Evolutionary conservation across 768 basidiomycete species (phyloP).

Genomic region (Hortiboletus campestris): DNA sequence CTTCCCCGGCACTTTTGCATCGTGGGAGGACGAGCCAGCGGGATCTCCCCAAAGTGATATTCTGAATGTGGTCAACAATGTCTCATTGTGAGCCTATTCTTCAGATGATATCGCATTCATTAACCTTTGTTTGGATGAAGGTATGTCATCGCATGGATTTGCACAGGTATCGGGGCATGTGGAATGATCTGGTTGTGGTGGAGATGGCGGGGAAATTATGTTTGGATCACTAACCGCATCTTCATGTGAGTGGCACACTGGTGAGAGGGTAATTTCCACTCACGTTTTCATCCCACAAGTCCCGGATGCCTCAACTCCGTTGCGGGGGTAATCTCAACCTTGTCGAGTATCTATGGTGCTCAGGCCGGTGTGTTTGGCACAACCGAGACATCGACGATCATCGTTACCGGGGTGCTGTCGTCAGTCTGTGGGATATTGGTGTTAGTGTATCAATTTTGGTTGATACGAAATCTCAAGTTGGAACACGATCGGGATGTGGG

Average conservation of each 20-base stretch:
- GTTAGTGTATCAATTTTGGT: conserved; percentile 44
- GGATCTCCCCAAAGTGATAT: conserved; percentile 33
- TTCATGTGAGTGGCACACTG: conserved; percentile 44
- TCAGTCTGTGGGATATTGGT: conserved; percentile 42
- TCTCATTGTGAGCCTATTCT: conserved; percentile 43
- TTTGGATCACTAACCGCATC: conserved; percentile 57
- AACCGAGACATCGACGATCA: conserved; percentile 45
- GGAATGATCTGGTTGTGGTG: conserved; percentile 64
- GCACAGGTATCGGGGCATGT: conserved; percentile 48
- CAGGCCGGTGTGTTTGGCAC: conserved; percentile 46
- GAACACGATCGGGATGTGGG: conserved; percentile 44
- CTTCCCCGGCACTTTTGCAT: conserved; percentile 61
- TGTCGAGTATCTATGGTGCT: conserved; percentile 49
- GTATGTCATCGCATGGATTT: conserved; percentile 52
- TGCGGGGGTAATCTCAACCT: conserved; percentile 54
- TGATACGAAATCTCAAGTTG: conserved; percentile 41
- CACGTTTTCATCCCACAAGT: conserved; percentile 28
- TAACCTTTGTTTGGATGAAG: conserved; percentile 28
- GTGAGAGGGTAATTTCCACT: neutral
- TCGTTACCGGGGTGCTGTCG: conserved; percentile 42
- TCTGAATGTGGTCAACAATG: conserved; percentile 38
- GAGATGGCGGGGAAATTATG: conserved; percentile 56
- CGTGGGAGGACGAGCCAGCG: conserved; percentile 29
- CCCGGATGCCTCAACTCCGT: conserved; percentile 57
- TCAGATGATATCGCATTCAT: neutral